These are phyloP conservation scores for Oryza punctata DNA, from an alignment of 176 grass and related monocot genomes.

Conservation along the genomic window DNA sequence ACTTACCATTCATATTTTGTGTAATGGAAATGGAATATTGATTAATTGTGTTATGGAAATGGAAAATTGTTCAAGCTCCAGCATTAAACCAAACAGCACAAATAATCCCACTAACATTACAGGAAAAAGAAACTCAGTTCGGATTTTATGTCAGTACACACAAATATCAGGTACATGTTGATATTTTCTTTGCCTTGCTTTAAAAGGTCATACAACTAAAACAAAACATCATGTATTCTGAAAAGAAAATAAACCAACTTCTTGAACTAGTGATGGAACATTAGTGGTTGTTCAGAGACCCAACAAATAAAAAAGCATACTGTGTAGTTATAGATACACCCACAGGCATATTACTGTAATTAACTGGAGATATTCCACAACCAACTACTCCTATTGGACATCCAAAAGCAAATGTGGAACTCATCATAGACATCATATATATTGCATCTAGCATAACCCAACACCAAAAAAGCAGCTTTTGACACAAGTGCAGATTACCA, in stretches of 20 bases:
- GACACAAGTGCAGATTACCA: constrained; percentile 23
- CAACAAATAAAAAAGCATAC: neutral
- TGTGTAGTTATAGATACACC: neutral
- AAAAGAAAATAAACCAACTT: neutral
- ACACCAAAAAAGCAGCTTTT: constrained; percentile 26
- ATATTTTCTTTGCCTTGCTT: neutral
- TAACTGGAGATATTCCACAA: neutral
- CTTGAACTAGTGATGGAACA: neutral
- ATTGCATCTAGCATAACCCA: constrained; percentile 2
- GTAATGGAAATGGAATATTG: neutral
- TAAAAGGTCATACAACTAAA: neutral
- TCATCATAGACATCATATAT: neutral
- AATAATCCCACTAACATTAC: neutral
- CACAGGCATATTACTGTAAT: neutral
- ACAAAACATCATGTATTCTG: neutral
- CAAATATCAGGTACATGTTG: neutral
- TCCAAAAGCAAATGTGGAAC: constrained; percentile 6
- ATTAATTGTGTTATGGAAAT: too few species aligned
- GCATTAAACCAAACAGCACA: neutral
- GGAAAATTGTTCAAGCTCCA: neutral
- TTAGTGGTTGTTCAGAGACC: neutral
- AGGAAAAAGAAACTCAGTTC: neutral
- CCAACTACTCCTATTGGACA: neutral
- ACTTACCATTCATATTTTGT: neutral
- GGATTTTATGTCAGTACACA: neutral